A percentile compares a stretch with the other conserved stretches of the same genome.
Conservation (phyloP, 2,329 filamentous ascomycete genomes). For the Didymella arachidicola region DNA sequence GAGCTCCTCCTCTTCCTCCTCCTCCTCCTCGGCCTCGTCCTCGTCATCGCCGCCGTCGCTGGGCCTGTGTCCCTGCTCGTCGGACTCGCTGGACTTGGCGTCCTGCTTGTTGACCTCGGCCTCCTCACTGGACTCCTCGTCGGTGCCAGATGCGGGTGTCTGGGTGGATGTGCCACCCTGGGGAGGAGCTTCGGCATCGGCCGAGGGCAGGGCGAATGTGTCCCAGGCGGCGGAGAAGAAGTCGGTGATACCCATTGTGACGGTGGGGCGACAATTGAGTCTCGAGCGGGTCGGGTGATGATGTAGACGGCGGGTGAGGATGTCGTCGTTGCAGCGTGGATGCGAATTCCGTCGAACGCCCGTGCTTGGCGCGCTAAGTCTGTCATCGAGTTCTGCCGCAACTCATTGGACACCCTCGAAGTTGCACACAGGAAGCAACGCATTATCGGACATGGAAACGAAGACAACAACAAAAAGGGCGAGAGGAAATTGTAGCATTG, state of each 20-base stretch:
- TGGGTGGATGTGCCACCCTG: constrained; percentile 51
- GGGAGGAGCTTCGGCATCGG: constrained; percentile 56
- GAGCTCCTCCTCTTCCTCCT: constrained; percentile 82
- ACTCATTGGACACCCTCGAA: constrained; percentile 29
- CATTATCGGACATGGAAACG: neutral
- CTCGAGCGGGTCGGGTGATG: constrained; percentile 29
- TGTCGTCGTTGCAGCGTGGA: constrained; percentile 27
- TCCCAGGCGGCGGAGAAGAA: constrained; percentile 70
- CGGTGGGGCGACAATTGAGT: constrained; percentile 45
- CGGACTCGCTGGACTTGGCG: constrained; percentile 50
- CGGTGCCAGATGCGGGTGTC: constrained; percentile 52
- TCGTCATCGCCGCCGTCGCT: constrained; percentile 56
- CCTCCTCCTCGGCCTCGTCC: constrained; percentile 70
- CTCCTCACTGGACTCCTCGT: constrained; percentile 54
- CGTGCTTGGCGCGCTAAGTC: constrained; percentile 29
- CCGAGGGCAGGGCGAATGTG: constrained; percentile 63
- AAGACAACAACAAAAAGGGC: neutral
- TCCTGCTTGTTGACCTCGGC: constrained; percentile 55
- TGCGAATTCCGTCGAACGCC: constrained; percentile 27
- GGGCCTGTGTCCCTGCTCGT: constrained; percentile 59
- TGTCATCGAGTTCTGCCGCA: constrained; percentile 34
- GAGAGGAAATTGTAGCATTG: neutral
- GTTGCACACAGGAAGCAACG: neutral
- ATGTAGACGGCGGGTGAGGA: constrained; percentile 32
- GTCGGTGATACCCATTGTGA: constrained; percentile 68